Evolutionary conservation across 176 grass and related monocot species (phyloP), one percentile per base, ranked within the genome.

Genomic region (Phoenix dactylifera): DNA sequence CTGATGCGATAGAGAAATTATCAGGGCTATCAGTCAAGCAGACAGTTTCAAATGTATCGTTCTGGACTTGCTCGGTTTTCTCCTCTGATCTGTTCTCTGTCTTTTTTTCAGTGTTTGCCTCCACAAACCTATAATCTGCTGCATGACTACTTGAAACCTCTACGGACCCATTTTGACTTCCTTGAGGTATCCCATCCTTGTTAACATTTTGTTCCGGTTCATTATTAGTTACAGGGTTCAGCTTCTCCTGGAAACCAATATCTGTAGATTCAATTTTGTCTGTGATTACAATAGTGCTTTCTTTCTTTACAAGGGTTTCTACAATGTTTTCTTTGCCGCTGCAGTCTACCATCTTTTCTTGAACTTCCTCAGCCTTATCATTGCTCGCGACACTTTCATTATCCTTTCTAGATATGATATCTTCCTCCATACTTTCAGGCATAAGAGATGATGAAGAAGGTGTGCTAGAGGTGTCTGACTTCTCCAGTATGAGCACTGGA

Each of bases 31-130:
- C 72, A 72, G 63, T 79, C 81, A 50, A 20, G 25, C 73, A 74
- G 62, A 63, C 80, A 22, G 55, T 66, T 58, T 77, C 73, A 80
- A 51, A 57, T 59, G 67, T 72, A 74, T 60, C 57, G 57, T 77
- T 78, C 50, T 67, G 64, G 50, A 75, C 70, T 74, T 82, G 65
- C 64, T 74, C 76, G 62, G 18, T 70, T 30, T 26, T 60, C 22
- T 58, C 49, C 29, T 71, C 68, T 30, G 58, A 63, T 50, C 39
- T 25, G 17, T 64, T 64, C 5, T 18, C 18, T 18, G 7, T 17
- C 3, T 16, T 14, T 19, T 22, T 6, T 5, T 16, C 52, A 35
- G 10, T 39, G 30, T 22, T 23, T 7, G 18, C 22, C 4, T 20
- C 10, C 10, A 16, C 39, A 16, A 48, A 68, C 10, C 35, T 56